A percentile compares a stretch with the other conserved stretches of the same genome.
Conservation (phyloP, 306 rosid species). For the Vigna angularis region DNA sequence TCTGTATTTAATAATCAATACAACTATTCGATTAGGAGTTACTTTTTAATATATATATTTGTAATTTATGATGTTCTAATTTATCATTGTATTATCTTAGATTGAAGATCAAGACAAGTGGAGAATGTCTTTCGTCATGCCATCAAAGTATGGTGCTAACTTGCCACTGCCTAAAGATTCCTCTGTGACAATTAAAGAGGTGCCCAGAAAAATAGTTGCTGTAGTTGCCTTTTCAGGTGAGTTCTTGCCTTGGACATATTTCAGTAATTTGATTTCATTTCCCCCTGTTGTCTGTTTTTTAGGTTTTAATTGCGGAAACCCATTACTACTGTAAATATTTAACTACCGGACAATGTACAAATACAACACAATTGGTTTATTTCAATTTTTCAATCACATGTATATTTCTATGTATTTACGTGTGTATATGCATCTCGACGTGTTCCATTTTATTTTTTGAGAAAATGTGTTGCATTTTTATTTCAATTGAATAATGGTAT, state of each 20-base stretch:
- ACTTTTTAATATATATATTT: conserved; percentile 27
- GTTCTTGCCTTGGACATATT: conserved; percentile 42
- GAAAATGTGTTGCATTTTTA: conserved; percentile 12
- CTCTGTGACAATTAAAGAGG: conserved; percentile 79
- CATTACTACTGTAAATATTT: conserved; percentile 17
- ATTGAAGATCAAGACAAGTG: conserved; percentile 71
- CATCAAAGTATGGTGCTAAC: conserved; percentile 81
- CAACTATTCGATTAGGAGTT: background rate
- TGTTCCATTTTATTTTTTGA: background rate
- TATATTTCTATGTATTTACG: conserved; percentile 9
- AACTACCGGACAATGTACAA: conserved; percentile 29
- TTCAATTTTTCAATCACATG: background rate
- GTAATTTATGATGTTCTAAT: conserved; percentile 33
- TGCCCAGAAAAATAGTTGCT: conserved; percentile 74
- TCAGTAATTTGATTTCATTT: conserved; percentile 5
- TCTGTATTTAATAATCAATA: conserved; percentile 5
- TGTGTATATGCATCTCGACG: conserved; percentile 13
- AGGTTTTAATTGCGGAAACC: background rate
- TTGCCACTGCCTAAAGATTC: conserved; percentile 85
- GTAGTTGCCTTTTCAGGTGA: conserved; percentile 91
- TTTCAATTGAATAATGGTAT: background rate
- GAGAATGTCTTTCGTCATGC: conserved; percentile 94
- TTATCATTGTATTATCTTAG: conserved; percentile 53
- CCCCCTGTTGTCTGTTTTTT: background rate
- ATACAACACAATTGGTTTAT: conserved; percentile 27